Evolutionary conservation across 805 yeast genomes (phyloP).

Genomic region (Saturnispora kantuleensis): DNA sequence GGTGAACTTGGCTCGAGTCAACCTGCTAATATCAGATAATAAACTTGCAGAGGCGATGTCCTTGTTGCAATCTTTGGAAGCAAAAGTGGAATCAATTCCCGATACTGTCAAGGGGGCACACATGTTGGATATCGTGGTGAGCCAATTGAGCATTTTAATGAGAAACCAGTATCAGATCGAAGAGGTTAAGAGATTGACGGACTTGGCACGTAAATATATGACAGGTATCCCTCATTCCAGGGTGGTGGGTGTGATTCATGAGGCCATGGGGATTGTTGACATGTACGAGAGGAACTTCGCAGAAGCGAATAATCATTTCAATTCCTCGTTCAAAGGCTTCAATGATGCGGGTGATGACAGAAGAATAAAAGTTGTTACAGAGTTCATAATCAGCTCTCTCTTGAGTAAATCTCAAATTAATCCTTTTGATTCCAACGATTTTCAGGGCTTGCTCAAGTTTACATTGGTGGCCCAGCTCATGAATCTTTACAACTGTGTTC

Average conservation of each 20-base stretch:
- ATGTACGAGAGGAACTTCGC: slow-evolving; percentile 53
- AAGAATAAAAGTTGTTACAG: slow-evolving; percentile 48
- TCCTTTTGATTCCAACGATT: slow-evolving; percentile 67
- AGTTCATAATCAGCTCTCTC: slow-evolving; percentile 51
- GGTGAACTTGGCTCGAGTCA: slow-evolving; percentile 36
- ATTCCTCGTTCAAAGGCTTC: slow-evolving; percentile 37
- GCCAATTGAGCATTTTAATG: slow-evolving; percentile 48
- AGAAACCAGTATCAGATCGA: slow-evolving; percentile 27
- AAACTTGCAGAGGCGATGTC: slow-evolving; percentile 26
- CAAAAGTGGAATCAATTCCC: slow-evolving; percentile 28
- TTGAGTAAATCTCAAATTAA: slow-evolving; percentile 57
- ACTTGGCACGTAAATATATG: slow-evolving; percentile 36
- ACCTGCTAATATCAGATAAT: slow-evolving; percentile 25
- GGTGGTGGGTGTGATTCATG: slow-evolving; percentile 63
- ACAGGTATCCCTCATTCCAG: slow-evolving; percentile 69
- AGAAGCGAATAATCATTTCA: slow-evolving; percentile 39
- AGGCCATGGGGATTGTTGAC: slow-evolving; percentile 63
- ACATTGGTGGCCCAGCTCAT: slow-evolving; percentile 17
- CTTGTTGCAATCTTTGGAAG: slow-evolving; percentile 30
- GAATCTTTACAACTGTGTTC: slow-evolving; percentile 22
- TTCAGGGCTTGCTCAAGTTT: slow-evolving; percentile 28
- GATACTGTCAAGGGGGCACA: slow-evolving; percentile 39
- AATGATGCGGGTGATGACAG: slow-evolving; percentile 52
- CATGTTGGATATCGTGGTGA: slow-evolving; percentile 55
- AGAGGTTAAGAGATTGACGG: slow-evolving; percentile 37